Conservation (phyloP, 148 eudicot genomes). For the Dysphania ambrosioides region DNA sequence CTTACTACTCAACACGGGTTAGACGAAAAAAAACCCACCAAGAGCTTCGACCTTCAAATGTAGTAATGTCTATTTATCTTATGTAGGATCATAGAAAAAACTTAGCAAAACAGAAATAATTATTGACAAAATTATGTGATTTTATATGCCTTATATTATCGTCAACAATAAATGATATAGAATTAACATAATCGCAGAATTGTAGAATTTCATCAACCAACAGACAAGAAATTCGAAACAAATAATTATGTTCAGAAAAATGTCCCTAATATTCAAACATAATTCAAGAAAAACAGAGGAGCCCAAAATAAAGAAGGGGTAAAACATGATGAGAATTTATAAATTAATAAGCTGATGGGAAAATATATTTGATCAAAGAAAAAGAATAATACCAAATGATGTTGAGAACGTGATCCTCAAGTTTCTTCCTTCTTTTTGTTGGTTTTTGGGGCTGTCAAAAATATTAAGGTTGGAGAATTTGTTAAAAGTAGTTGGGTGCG, state of each 20-base stretch:
- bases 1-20: no score
- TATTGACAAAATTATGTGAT: background rate
- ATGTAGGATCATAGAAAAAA: background rate
- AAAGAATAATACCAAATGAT: slow-evolving; percentile 6
- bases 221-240: background rate
- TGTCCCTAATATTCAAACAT: background rate
- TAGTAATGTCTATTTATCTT: background rate
- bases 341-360: background rate
- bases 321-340: background rate
- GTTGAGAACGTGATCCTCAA: background rate
- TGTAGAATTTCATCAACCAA: background rate
- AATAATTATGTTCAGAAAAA: no score
- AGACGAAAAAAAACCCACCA: no score
- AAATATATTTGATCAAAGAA: background rate
- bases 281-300: background rate
- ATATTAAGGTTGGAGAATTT: background rate
- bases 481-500: background rate
- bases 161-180: background rate
- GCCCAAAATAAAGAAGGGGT: background rate
- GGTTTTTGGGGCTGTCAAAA: background rate
- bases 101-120: background rate
- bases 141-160: background rate
- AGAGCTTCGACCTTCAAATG: no score
- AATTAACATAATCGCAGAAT: no score
- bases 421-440: background rate